A percentile compares a stretch with the other conserved stretches of the same genome.
These are phyloP conservation scores for Prunus mume DNA, from an alignment of 306 rosid species.

Conservation along the genomic window DNA sequence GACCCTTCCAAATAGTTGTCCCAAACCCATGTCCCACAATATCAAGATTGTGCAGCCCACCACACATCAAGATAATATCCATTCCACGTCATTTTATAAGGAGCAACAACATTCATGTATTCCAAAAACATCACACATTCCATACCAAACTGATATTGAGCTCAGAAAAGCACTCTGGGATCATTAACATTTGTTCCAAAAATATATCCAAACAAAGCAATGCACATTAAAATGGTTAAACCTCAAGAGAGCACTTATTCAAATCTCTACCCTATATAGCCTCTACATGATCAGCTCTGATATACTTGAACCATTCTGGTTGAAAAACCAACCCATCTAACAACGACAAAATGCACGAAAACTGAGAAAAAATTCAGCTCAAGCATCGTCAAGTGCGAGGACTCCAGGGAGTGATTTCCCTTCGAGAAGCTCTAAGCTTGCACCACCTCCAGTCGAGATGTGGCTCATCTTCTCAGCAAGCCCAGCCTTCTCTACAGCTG, in stretches of 20 bases:
- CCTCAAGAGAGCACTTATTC: not conserved
- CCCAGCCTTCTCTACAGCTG: conserved; percentile 94
- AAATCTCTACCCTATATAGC: conserved; percentile 10
- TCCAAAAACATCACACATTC: conserved; percentile 3
- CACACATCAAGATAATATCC: not conserved
- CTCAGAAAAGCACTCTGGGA: not conserved
- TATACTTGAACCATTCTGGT: conserved; percentile 28
- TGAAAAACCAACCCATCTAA: conserved; percentile 45
- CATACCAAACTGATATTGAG: not conserved
- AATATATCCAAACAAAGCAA: conserved; percentile 1
- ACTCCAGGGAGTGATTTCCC: conserved; percentile 95
- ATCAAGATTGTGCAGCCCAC: not conserved
- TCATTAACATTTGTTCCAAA: not conserved
- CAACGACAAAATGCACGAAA: conserved; percentile 24
- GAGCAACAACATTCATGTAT: not conserved
- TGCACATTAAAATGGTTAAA: not conserved
- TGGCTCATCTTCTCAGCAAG: conserved; percentile 96
- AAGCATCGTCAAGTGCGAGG: conserved; percentile 85
- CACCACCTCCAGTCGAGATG: conserved; percentile 98
- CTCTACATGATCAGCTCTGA: conserved; percentile 42
- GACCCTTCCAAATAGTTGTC: too few relatives aligned
- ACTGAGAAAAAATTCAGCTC: conserved; percentile 17
- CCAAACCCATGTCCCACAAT: too few relatives aligned
- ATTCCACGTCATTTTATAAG: not conserved
- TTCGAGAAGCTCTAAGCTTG: conserved; percentile 99